Conservation (phyloP, 225 moss, liverwort and hornwort genomes). For the Neckera pumila region DNA sequence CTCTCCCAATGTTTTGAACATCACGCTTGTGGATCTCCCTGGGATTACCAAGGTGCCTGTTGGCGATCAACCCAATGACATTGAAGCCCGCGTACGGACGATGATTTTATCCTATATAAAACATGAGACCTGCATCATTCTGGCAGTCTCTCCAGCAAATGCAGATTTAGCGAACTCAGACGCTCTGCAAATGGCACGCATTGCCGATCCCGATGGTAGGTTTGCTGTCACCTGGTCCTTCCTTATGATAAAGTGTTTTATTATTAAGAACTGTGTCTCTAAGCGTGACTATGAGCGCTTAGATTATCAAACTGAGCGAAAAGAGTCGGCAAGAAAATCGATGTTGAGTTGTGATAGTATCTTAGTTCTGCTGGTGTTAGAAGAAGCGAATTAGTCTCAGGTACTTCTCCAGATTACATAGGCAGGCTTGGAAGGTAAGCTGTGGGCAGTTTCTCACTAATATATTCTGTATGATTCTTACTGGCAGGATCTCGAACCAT, state of each 20-base stretch:
- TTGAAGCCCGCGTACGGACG: conserved; percentile 92
- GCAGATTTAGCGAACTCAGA: conserved; percentile 97
- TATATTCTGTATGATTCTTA: background rate
- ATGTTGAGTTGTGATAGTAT: background rate
- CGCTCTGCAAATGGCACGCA: conserved; percentile 98
- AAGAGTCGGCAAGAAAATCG: background rate
- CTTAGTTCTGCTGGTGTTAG: background rate
- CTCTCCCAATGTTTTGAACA: conserved; percentile 93
- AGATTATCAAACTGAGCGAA: background rate
- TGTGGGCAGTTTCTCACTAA: background rate
- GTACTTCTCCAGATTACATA: background rate
- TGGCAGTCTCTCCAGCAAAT: conserved; percentile 97
- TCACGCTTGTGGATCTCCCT: conserved; percentile 92
- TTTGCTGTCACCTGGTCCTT: background rate
- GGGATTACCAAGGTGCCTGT: conserved; percentile 99
- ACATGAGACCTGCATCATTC: conserved; percentile 96
- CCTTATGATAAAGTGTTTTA: background rate
- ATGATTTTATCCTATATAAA: conserved; percentile 96
- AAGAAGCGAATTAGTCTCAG: background rate
- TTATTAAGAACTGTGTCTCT: background rate
- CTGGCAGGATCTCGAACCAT: conserved; percentile 93
- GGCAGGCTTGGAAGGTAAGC: background rate
- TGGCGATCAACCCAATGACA: conserved; percentile 95
- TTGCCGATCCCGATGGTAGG: conserved; percentile 96
- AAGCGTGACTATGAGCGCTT: background rate